Evolutionary conservation across 345 rosid species (phyloP).

Genomic region (Draba incana): DNA sequence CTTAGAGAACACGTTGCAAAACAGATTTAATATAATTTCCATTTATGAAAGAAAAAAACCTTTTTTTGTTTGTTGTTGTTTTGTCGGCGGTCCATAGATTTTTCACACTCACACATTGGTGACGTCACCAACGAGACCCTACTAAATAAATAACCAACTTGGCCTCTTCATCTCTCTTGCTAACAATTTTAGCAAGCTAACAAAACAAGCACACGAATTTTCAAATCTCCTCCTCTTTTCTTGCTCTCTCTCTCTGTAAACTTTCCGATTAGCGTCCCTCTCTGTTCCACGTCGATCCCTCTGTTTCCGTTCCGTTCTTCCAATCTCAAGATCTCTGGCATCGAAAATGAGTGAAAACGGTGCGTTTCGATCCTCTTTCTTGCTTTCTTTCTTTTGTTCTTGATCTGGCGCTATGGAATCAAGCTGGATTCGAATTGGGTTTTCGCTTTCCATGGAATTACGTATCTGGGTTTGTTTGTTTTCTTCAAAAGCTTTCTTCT

Average conservation of each 20-base stretch:
- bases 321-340: conserved; percentile 24
- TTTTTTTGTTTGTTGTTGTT: neutral
- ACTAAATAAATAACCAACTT: conserved; percentile 38
- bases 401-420: conserved; percentile 18
- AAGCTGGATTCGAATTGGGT: conserved; percentile 29
- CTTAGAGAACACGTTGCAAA: conserved; percentile 20
- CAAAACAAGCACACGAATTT: conserved; percentile 8
- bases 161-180: conserved; percentile 36
- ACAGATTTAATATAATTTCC: neutral
- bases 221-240: conserved; percentile 22
- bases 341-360: conserved; percentile 53
- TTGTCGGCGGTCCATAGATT: neutral
- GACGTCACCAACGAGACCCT: conserved; percentile 25
- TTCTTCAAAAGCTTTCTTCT: conserved; percentile 26
- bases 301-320: conserved; percentile 22
- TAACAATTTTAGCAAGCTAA: conserved; percentile 8
- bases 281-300: conserved; percentile 27
- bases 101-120: neutral
- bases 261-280: neutral
- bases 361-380: conserved; percentile 32
- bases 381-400: conserved; percentile 13
- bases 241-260: conserved; percentile 9
- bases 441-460: conserved; percentile 2
- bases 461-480: conserved; percentile 34
- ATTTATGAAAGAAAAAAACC: neutral